Conservation (phyloP, 2,329 filamentous ascomycete species). For the Coleophoma eucalyptorum region DNA sequence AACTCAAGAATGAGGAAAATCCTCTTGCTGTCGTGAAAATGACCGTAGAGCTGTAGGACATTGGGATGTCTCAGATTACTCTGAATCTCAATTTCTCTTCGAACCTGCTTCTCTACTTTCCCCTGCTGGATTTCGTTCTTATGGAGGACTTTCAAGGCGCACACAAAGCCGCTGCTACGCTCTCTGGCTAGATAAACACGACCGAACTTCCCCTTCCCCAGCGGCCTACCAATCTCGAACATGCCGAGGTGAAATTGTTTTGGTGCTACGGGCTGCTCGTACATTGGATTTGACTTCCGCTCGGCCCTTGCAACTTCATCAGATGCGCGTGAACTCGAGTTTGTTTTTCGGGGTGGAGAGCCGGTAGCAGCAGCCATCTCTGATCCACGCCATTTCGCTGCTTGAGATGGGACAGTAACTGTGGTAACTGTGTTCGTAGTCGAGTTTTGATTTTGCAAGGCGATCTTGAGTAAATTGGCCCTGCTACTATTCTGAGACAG, state of each 20-base stretch:
- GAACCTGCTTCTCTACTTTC: slow-evolving; percentile 66
- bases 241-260: slow-evolving; percentile 71
- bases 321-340: slow-evolving; percentile 36
- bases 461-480: slow-evolving; percentile 81
- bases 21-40: slow-evolving; percentile 71
- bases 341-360: slow-evolving; percentile 50
- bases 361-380: slow-evolving; percentile 36
- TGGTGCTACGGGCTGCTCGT: slow-evolving; percentile 51
- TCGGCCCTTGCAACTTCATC: slow-evolving; percentile 49
- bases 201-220: slow-evolving; percentile 73
- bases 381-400: slow-evolving; percentile 47
- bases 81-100: slow-evolving; percentile 72
- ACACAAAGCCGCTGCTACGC: slow-evolving; percentile 64
- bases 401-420: slow-evolving; percentile 65
- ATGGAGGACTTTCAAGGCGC: slow-evolving; percentile 70
- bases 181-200: slow-evolving; percentile 71
- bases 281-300: slow-evolving; percentile 46
- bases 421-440: slow-evolving; percentile 61
- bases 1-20: slow-evolving; percentile 73
- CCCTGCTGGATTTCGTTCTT: slow-evolving; percentile 68
- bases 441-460: slow-evolving; percentile 73
- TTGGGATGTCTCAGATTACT: slow-evolving; percentile 70
- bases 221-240: slow-evolving; percentile 72
- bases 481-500: slow-evolving; percentile 54
- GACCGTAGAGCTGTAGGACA: slow-evolving; percentile 65